Evolutionary conservation across 2,329 filamentous ascomycete species (phyloP), one percentile per base, ranked within the genome.

Genomic region (Claviceps digitariae): DNA sequence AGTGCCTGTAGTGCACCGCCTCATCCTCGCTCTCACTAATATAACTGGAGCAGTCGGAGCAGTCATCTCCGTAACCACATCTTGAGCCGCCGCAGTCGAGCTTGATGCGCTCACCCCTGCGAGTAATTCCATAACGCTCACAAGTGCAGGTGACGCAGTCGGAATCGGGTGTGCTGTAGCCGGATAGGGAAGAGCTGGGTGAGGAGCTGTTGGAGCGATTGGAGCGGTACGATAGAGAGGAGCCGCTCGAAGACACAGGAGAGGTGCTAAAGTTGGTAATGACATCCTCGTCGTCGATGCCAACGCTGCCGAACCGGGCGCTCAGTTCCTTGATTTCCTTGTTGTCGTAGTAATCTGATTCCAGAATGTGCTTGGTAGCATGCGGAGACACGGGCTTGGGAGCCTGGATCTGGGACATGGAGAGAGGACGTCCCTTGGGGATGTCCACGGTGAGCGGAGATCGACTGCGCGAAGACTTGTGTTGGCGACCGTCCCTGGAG

Each of bases 51-150:
- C 84, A 88, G 53, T 81, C 79, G 52, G 74, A 79, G 57, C 76
- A 79, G 56, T 86, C 82, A 63, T 87, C 84, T 59, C 79, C 80
- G 73, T 87, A 93, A 64, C 88, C 87, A 72, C 91, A 96, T 67
- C 88, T 84, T 57, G 83, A 76, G 61, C 91, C 91, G 62, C 90
- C 90, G 66, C 91, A 97, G 80, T 96, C 90, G 69, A 96, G 83
- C 80, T 91, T 93, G 79, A 97, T 86, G 64, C 90, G 84, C 70
- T 94, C 86, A 66, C 90, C 90, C 69, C 85, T 84, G 73, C 90
- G 87, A 59, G 90, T 96, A 76, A 97, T 95, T 63, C 90, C 91
- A 75, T 93, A 96, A 74, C 90, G 87, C 71, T 96, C 89, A 74
- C 91, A 97, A 59, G 85, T 90, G 82, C 93, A 97, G 68, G 78